Conservation (phyloP, 768 basidiomycete genomes). For the Boletellus ananiceps region DNA sequence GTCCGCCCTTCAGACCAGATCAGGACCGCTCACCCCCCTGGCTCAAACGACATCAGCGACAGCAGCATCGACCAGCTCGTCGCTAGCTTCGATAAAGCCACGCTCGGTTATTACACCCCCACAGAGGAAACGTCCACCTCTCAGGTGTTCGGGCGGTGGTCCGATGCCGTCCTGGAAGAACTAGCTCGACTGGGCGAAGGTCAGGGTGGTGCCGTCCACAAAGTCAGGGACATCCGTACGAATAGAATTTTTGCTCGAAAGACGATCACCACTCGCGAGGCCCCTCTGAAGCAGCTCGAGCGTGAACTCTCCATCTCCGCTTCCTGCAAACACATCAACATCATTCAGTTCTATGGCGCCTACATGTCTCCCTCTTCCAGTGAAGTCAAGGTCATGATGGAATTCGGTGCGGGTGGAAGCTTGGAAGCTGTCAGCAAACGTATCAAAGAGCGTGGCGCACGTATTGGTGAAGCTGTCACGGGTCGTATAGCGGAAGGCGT, state of each 20-base stretch:
- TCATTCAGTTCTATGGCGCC: slow-evolving; percentile 89
- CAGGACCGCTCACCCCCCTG: slow-evolving; percentile 31
- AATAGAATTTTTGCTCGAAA: slow-evolving; percentile 88
- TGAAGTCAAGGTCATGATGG: slow-evolving; percentile 96
- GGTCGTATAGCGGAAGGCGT: slow-evolving; percentile 94
- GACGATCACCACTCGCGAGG: slow-evolving; percentile 86
- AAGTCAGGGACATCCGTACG: slow-evolving; percentile 80
- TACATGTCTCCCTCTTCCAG: slow-evolving; percentile 83
- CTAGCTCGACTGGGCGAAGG: slow-evolving; percentile 84
- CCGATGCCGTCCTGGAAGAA: slow-evolving; percentile 73
- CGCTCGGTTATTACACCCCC: slow-evolving; percentile 32
- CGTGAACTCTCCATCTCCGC: slow-evolving; percentile 91
- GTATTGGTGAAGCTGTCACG: slow-evolving; percentile 84
- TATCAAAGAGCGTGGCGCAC: slow-evolving; percentile 70
- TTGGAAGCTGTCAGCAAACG: slow-evolving; percentile 85
- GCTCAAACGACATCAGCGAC: slow-evolving; percentile 25
- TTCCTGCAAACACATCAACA: slow-evolving; percentile 77
- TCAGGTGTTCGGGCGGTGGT: slow-evolving; percentile 40
- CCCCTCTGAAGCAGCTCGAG: slow-evolving; percentile 87
- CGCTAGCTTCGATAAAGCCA: slow-evolving; percentile 27
- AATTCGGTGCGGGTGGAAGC: slow-evolving; percentile 82
- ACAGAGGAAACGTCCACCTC: slow-evolving; percentile 33
- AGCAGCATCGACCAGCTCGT: slow-evolving; percentile 36
- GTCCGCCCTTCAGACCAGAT: slow-evolving; percentile 38
- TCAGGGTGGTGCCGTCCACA: slow-evolving; percentile 93